Evolutionary conservation across 2,329 filamentous ascomycete genomes (phyloP).

Genomic region (Trichothecium roseum): DNA sequence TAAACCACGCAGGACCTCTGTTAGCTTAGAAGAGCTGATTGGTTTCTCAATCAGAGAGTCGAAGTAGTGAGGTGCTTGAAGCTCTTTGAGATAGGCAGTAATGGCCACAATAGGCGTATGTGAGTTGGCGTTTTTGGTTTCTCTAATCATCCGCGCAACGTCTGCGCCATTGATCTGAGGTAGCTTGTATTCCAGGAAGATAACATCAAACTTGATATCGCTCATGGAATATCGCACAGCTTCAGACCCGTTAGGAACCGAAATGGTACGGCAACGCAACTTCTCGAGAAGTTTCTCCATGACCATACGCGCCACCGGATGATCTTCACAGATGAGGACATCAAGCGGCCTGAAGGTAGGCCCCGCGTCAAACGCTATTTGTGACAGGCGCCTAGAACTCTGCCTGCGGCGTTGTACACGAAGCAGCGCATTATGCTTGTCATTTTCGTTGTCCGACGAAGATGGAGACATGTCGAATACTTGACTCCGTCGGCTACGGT

Average conservation of each 20-base stretch:
- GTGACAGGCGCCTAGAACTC: conserved; percentile 86
- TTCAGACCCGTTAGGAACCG: conserved; percentile 80
- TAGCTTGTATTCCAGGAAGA: conserved; percentile 94
- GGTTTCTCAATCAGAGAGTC: conserved; percentile 94
- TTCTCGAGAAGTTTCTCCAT: conserved; percentile 98
- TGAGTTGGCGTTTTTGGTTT: conserved; percentile 90
- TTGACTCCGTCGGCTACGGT: conserved; percentile 86
- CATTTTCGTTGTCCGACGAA: conserved; percentile 93
- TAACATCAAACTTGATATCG: conserved; percentile 97
- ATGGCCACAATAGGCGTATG: conserved; percentile 94
- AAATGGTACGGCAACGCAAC: conserved; percentile 85
- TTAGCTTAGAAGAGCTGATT: conserved; percentile 83
- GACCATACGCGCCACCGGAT: conserved; percentile 93
- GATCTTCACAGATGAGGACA: conserved; percentile 93
- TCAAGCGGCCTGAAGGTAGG: conserved; percentile 86
- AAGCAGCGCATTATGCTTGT: conserved; percentile 79
- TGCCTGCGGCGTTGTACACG: conserved; percentile 91
- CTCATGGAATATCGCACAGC: conserved; percentile 90
- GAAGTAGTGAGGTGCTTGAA: conserved; percentile 91
- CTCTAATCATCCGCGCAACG: conserved; percentile 93
- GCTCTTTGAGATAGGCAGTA: conserved; percentile 94
- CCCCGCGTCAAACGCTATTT: conserved; percentile 65
- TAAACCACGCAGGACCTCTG: conserved; percentile 74
- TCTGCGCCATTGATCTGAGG: conserved; percentile 93
- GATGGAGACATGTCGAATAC: conserved; percentile 95